Conservation (phyloP, 2,329 filamentous ascomycete species). For the Aspergillus sp. region DNA sequence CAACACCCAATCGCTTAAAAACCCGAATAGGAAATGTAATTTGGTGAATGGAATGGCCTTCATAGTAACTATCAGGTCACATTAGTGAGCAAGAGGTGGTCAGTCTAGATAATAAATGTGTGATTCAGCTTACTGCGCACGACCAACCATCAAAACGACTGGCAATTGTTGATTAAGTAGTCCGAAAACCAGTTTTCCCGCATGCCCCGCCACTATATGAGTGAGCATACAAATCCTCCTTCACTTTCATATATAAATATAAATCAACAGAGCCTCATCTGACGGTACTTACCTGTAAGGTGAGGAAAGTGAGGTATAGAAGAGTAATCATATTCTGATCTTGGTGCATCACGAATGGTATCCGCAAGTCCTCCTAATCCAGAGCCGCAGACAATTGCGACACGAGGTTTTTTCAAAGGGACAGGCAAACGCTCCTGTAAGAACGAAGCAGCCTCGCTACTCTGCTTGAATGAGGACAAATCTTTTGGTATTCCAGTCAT, state of each 20-base stretch:
- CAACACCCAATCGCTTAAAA: conserved; percentile 58
- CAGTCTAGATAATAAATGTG: too few species aligned
- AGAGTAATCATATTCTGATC: conserved; percentile 53
- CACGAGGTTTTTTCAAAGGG: conserved; percentile 47
- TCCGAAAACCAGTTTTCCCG: conserved; percentile 62
- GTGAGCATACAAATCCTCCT: conserved; percentile 5
- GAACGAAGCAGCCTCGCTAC: conserved; percentile 47
- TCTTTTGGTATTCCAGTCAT: conserved; percentile 8
- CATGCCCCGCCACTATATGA: conserved; percentile 52
- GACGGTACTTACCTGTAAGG: conserved; percentile 48
- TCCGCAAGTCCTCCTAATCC: conserved; percentile 58
- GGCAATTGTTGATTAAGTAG: conserved; percentile 52
- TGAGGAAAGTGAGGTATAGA: conserved; percentile 59
- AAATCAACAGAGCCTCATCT: not conserved
- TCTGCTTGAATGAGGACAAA: conserved; percentile 22
- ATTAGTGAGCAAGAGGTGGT: not conserved
- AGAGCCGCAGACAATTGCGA: conserved; percentile 63
- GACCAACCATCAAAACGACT: conserved; percentile 59
- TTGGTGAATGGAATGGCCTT: conserved; percentile 59
- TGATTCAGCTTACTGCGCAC: conserved; percentile 54
- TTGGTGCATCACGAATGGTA: conserved; percentile 47
- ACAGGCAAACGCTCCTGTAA: conserved; percentile 48
- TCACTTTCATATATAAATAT: not conserved
- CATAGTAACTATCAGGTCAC: conserved; percentile 53
- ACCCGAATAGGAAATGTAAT: conserved; percentile 62